A percentile compares a stretch with the other conserved stretches of the same genome.
phyloP scores from a whole-genome alignment of 2,329 filamentous ascomycete genomes.

The Pezicula radicicola region DNA sequence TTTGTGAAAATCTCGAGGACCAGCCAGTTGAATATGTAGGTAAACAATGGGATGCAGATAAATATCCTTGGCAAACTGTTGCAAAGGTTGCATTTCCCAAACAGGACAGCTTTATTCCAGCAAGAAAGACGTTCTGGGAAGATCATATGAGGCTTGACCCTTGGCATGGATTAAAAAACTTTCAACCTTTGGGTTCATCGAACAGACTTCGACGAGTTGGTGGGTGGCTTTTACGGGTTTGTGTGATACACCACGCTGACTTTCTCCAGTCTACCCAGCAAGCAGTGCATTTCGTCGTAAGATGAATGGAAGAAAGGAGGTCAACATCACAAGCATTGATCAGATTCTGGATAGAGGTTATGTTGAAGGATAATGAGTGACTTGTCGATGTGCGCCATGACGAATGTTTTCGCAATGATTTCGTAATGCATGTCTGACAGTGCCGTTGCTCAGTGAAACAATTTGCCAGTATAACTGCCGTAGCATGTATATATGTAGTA shows the following conservation, averaged over 20 bases:
- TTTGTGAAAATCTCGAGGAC: constrained; percentile 42
- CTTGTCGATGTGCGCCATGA: background rate
- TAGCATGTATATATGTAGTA: no score
- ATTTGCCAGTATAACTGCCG: no score
- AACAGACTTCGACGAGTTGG: constrained; percentile 34
- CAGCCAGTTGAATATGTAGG: constrained; percentile 43
- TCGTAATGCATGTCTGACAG: no score
- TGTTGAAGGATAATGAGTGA: constrained; percentile 2
- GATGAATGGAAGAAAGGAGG: constrained; percentile 34
- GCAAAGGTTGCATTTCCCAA: constrained; percentile 35
- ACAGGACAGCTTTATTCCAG: constrained; percentile 37
- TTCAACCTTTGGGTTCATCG: constrained; percentile 35
- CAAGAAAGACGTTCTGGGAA: constrained; percentile 39
- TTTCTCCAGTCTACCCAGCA: constrained; percentile 31
- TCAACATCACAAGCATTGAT: constrained; percentile 33
- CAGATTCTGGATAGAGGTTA: constrained; percentile 29
- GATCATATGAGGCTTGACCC: constrained; percentile 39
- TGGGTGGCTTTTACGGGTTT: constrained; percentile 7
- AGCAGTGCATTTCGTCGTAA: constrained; percentile 31
- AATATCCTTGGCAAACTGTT: constrained; percentile 44
- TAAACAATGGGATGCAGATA: constrained; percentile 41
- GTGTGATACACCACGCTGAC: background rate
- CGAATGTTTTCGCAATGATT: background rate
- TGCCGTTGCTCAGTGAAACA: no score
- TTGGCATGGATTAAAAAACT: constrained; percentile 37